These are phyloP conservation scores for Harringtonia lauricola DNA, from an alignment of 2,329 filamentous ascomycete genomes.

Conservation along the genomic window DNA sequence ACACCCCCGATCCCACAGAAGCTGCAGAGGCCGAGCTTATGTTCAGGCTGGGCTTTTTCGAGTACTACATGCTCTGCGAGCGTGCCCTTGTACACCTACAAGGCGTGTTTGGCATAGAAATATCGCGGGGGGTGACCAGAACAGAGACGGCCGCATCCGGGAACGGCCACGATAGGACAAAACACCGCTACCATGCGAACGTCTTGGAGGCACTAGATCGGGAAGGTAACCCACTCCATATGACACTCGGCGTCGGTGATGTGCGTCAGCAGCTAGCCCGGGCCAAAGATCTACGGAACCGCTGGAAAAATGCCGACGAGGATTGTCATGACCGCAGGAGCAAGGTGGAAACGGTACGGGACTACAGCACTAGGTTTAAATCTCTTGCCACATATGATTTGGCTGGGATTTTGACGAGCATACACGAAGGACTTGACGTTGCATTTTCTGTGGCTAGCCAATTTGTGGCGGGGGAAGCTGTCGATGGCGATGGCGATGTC, in stretches of 20 bases:
- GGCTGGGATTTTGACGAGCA: conserved; percentile 42
- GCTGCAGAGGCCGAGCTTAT: conserved; percentile 47
- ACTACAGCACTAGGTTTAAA: not conserved
- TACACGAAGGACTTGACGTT: conserved; percentile 48
- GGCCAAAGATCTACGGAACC: conserved; percentile 60
- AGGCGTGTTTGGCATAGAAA: conserved; percentile 47
- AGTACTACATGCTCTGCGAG: conserved; percentile 65
- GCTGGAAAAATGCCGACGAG: conserved; percentile 59
- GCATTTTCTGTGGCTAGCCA: conserved; percentile 40
- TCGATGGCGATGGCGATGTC: not conserved
- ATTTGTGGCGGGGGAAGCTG: conserved; percentile 21
- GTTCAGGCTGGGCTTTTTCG: conserved; percentile 70
- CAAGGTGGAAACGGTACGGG: no score
- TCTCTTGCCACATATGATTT: conserved; percentile 52
- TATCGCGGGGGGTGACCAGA: conserved; percentile 24
- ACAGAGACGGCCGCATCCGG: conserved; percentile 5
- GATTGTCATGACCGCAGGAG: conserved; percentile 10
- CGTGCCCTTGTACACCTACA: conserved; percentile 57
- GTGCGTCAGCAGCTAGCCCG: conserved; percentile 47
- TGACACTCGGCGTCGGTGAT: conserved; percentile 40
- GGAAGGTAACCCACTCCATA: conserved; percentile 43
- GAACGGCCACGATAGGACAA: not conserved
- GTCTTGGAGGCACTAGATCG: conserved; percentile 52
- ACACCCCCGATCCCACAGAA: conserved; percentile 18
- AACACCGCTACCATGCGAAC: conserved; percentile 54